Evolutionary conservation across 352 stramenopile genomes (phyloP).

Genomic region (Pythium myriotylum): DNA sequence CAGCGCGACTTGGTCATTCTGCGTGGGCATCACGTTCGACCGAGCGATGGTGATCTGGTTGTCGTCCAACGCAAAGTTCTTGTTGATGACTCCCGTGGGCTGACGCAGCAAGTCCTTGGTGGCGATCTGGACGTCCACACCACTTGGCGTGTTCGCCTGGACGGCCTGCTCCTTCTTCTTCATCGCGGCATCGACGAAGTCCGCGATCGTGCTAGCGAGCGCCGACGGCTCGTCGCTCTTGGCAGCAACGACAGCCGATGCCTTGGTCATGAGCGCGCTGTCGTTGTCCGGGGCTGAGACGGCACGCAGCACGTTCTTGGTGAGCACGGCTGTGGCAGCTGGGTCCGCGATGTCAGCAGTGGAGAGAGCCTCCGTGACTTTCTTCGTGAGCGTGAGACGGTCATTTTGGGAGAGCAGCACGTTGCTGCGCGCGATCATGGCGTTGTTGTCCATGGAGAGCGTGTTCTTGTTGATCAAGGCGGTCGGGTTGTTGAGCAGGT

Average conservation of each 20-base stretch:
- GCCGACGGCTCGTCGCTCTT: slow-evolving; percentile 24
- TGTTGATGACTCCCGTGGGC: slow-evolving; percentile 32
- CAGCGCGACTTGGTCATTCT: slow-evolving; percentile 29
- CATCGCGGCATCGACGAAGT: slow-evolving; percentile 28
- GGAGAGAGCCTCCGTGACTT: slow-evolving; percentile 20
- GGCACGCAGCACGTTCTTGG: slow-evolving; percentile 24
- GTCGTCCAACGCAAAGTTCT: slow-evolving; percentile 29
- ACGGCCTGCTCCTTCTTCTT: slow-evolving; percentile 22
- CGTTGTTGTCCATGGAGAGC: slow-evolving; percentile 33
- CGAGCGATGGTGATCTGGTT: slow-evolving; percentile 28
- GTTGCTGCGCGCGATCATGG: slow-evolving; percentile 32
- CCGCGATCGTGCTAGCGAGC: slow-evolving; percentile 20
- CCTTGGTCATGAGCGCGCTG: slow-evolving; percentile 38
- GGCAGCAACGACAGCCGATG: slow-evolving; percentile 31
- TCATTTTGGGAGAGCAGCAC: slow-evolving; percentile 32
- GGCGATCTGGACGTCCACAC: slow-evolving; percentile 15
- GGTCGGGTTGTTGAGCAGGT: slow-evolving; percentile 30
- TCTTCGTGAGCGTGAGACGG: slow-evolving; percentile 14
- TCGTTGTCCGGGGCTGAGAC: slow-evolving; percentile 28
- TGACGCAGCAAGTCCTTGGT: slow-evolving; percentile 34
- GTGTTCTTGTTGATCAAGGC: slow-evolving; percentile 44
- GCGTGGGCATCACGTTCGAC: slow-evolving; percentile 17
- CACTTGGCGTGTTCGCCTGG: slow-evolving; percentile 12
- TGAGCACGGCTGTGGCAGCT: slow-evolving; percentile 5
- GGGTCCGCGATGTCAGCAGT: background rate